These are phyloP conservation scores for Stachybotrys chartarum DNA, from an alignment of 2,329 filamentous ascomycete genomes.

Conservation along the genomic window DNA sequence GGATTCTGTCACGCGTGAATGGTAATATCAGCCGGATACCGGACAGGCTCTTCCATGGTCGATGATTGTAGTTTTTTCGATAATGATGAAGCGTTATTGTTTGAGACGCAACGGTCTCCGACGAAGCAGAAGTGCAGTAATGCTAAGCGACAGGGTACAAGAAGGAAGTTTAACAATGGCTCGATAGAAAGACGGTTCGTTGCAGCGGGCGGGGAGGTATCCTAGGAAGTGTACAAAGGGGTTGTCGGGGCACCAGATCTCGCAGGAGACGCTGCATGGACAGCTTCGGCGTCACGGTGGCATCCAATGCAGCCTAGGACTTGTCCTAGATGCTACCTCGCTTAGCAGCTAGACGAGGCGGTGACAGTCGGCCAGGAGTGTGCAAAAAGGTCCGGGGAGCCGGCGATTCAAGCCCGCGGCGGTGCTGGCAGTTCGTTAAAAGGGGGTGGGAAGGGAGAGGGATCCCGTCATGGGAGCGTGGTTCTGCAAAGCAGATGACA, in stretches of 20 bases:
- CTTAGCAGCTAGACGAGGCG: neutral
- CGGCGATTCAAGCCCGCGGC: too few relatives aligned
- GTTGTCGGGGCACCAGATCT: neutral
- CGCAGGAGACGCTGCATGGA: neutral
- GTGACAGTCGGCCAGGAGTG: too few relatives aligned
- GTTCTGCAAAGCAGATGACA: neutral
- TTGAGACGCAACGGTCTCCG: neutral
- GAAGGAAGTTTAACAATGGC: neutral
- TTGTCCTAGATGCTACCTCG: neutral
- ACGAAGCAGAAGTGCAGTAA: neutral
- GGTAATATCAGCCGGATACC: slow-evolving; percentile 21
- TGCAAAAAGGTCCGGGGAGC: too few relatives aligned
- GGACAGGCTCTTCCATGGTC: slow-evolving; percentile 26
- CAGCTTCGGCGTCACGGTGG: neutral
- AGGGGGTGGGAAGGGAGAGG: too few relatives aligned
- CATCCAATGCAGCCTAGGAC: neutral
- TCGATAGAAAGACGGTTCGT: neutral
- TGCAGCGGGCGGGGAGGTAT: neutral
- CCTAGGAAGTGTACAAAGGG: neutral
- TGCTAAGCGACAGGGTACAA: neutral
- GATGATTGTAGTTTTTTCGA: slow-evolving; percentile 3
- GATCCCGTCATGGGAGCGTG: neutral
- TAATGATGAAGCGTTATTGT: neutral
- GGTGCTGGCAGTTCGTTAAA: too few relatives aligned
- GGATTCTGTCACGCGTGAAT: slow-evolving; percentile 18